Percentiles rank a stretch among this genome's conserved stretches.
Conservation (phyloP, 2,329 filamentous ascomycete species). For the Aspergillus phoenicis region DNA sequence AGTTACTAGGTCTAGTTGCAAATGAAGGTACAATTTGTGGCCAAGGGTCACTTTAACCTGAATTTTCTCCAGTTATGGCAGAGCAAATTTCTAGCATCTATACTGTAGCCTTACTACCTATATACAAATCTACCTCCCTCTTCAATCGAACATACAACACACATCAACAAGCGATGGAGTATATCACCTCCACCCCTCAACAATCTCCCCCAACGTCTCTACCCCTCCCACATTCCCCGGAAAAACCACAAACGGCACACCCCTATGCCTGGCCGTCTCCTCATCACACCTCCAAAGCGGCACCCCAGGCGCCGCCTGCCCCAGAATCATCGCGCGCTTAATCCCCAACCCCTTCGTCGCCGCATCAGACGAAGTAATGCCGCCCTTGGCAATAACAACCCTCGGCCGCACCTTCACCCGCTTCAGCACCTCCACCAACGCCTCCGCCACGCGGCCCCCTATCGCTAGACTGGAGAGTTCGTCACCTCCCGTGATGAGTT, state of each 20-base stretch:
- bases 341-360: slow-evolving; percentile 60
- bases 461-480: slow-evolving; percentile 58
- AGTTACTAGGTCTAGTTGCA: slow-evolving; percentile 23
- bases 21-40: slow-evolving; percentile 30
- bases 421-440: slow-evolving; percentile 55
- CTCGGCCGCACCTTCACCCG: slow-evolving; percentile 52
- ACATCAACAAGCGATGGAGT: too few relatives aligned
- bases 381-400: slow-evolving; percentile 62
- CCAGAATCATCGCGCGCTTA: slow-evolving; percentile 57
- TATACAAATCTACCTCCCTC: background rate
- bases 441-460: slow-evolving; percentile 54
- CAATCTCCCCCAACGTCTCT: slow-evolving; percentile 51
- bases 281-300: slow-evolving; percentile 63
- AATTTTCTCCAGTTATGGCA: too few relatives aligned
- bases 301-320: slow-evolving; percentile 61
- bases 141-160: too few relatives aligned
- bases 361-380: slow-evolving; percentile 62
- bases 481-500: slow-evolving; percentile 54
- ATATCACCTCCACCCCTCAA: slow-evolving; percentile 41
- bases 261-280: slow-evolving; percentile 52
- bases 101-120: too few relatives aligned
- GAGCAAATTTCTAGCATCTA: too few relatives aligned
- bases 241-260: slow-evolving; percentile 60
- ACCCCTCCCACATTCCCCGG: slow-evolving; percentile 61
- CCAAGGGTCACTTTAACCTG: slow-evolving; percentile 21